Evolutionary conservation across 1,284 basidiomycete species (phyloP), one percentile per base, ranked within the genome.

Genomic region (Chalciporus sp.): DNA sequence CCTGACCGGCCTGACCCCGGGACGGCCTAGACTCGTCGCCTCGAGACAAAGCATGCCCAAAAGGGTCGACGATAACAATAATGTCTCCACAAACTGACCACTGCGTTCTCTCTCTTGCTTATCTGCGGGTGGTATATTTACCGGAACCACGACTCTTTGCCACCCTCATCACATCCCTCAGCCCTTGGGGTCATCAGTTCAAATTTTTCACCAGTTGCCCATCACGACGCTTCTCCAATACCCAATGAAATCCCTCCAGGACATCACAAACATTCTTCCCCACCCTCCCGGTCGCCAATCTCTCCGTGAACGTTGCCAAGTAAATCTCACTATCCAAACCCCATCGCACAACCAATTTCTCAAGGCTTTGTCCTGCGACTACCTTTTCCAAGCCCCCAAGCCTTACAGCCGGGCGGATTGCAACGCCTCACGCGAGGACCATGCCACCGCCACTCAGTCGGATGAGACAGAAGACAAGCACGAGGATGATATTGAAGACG

Each of bases 341-440:
- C 46, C 51, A 37, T 62, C 59, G 12, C 56, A 55, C 41, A 29
- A 20, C 23, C 42, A 52, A 6, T 56, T 57, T 48, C 56, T 56
- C 39, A 47, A 0, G 8, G 3, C 42, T 5, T 27, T 51, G 27
- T 10, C 35, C 14, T 52, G 48, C 16, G 44, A 49, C 5, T 10
- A n/a, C 11, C 12, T 59, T 11, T 8, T 37, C 28, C 17, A 26
- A 16, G 26, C 33, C n/a, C 42, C 23, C 26, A 19, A 27, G 8
- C 29, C 42, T n/a, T 35, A 6, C 14, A 7, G 14, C 5, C 4
- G 33, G 33, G 16, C 33, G 14, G 33, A 35, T 16, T 14, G 33
- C 14, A 14, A 31, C 33, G 7, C 33, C 3, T 35, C 33, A 11
- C 33, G 33, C 33, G 33, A 16, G 14, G 6, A 16, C 33, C 33